Base-by-base conservation (phyloP, 2,329 filamentous ascomycete species). In the Cladosporium sphaerospermum region DNA sequence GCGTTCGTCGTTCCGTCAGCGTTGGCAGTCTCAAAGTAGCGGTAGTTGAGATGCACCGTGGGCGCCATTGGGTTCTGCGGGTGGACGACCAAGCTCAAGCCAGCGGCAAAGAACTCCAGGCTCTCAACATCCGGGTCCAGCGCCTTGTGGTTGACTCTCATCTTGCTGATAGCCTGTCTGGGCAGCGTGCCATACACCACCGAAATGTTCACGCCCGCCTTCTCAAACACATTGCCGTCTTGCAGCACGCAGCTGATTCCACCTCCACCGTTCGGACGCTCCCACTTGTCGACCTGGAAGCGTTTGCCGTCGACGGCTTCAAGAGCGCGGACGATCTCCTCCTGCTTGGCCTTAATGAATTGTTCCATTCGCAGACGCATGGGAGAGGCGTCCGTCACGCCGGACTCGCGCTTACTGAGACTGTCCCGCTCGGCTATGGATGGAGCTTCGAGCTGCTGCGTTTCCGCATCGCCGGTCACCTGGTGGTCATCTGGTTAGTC, bases 351-450 rank as follows among this genome's bases (percentile, higher is more conserved):
- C 70, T 93, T 93, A 71, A 97, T 95, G 69, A 97, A 88, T 64
- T 88, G 83, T 73, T 99, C 93, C 93, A 99, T 97, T 58, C 92
- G 89, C 54, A 99, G 79, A 52, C 93, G 90, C 92, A 99, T 97
- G 2, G 93, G 91, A 11, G 92, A 96, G 62, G 84, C 77, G 54
- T 84, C 79, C 45, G 78, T 85, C 46, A 97, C 79, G 58, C 83
- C 82, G 53, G 82, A 80, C 69, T 93, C 87, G 57, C 86, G 84
- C 73, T 93, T 96, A 61, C 82, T 80, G 57, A 89, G 78, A 59
- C 82, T 83, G 70, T 97, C 93, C 63, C 88, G 83, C 67, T 96
- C 88, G 63, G 89, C 90, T 61, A 96, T 88, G 39, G 86, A 81
- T 31, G 87, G 78, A 44, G 74, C 66, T 62, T 91, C 86, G 64